Evolutionary conservation across 2,329 filamentous ascomycete species (phyloP).

Genomic region (Fusarium bulbicola): DNA sequence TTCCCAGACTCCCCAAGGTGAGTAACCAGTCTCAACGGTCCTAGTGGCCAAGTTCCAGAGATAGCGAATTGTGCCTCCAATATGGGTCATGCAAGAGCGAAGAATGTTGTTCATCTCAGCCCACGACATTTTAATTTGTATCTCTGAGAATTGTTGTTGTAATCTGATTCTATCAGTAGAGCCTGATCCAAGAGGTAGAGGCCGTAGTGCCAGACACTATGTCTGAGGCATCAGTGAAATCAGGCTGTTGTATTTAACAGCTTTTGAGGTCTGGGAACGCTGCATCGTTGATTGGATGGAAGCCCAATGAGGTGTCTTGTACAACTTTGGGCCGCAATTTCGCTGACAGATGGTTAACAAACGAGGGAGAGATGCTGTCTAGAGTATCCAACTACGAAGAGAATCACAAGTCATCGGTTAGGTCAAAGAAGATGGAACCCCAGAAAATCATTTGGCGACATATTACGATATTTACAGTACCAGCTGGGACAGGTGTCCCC

Average conservation of each 20-base stretch:
- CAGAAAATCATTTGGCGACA: neutral
- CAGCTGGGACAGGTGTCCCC: neutral
- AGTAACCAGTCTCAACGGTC: neutral
- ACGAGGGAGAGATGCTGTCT: neutral
- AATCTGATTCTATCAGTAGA: neutral
- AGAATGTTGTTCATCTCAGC: neutral
- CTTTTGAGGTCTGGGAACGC: neutral
- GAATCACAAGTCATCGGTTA: fast-evolving
- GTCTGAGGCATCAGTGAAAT: neutral
- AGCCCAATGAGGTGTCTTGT: neutral
- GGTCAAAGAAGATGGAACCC: neutral
- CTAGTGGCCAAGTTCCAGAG: fast-evolving
- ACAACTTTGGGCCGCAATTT: neutral
- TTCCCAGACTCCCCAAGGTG: neutral
- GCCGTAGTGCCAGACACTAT: neutral
- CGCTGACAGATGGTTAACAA: neutral
- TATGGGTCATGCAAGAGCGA: neutral
- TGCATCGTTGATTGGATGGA: neutral
- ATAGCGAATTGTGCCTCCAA: neutral
- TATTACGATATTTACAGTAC: neutral
- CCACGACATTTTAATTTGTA: neutral
- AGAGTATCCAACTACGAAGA: neutral
- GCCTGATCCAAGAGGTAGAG: fast-evolving
- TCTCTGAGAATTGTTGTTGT: too few species aligned
- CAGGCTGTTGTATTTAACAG: neutral